Conservation (phyloP, 1,284 basidiomycete species). For the Fistulinella cinereoalba region DNA sequence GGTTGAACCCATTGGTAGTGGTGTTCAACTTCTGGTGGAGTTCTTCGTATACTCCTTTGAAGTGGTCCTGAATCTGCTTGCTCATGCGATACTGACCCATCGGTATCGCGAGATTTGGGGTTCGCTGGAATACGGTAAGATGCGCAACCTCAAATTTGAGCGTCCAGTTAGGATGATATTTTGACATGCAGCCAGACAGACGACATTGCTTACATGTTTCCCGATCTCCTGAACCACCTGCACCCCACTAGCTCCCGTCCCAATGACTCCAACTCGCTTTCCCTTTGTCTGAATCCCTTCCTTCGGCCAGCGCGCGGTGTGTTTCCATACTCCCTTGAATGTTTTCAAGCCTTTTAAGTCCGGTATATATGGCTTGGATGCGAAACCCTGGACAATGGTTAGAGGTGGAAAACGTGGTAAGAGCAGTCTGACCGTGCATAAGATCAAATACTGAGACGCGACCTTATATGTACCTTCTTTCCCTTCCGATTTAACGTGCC, state of each 20-base stretch:
- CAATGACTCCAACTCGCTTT: conserved; percentile 14
- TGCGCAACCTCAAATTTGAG: conserved; percentile 8
- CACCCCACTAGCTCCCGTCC: conserved; percentile 16
- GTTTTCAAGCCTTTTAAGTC: conserved; percentile 12
- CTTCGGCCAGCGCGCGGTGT: conserved; percentile 11
- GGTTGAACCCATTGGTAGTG: not conserved
- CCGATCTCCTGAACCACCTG: conserved; percentile 18
- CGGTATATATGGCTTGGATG: conserved; percentile 13
- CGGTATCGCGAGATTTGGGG: conserved; percentile 16
- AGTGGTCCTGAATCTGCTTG: conserved; percentile 12
- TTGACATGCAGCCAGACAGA: not conserved
- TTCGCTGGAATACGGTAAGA: conserved; percentile 20
- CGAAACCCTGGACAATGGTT: conserved; percentile 7
- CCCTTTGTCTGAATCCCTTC: conserved; percentile 7
- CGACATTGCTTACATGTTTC: conserved; percentile 10
- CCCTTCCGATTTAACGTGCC: conserved; percentile 12
- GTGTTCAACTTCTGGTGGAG: conserved; percentile 5
- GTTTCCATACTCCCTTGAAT: conserved; percentile 16
- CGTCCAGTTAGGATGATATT: not conserved
- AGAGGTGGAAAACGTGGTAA: not conserved
- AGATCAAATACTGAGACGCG: conserved; percentile 7
- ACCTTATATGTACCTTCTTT: conserved; percentile 5
- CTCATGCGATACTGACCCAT: conserved; percentile 12
- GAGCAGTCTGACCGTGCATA: conserved; percentile 8
- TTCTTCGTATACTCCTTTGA: conserved; percentile 15